Evolutionary conservation across 2,329 filamentous ascomycete species (phyloP).

Genomic region (Aspergillus costaricaensis): DNA sequence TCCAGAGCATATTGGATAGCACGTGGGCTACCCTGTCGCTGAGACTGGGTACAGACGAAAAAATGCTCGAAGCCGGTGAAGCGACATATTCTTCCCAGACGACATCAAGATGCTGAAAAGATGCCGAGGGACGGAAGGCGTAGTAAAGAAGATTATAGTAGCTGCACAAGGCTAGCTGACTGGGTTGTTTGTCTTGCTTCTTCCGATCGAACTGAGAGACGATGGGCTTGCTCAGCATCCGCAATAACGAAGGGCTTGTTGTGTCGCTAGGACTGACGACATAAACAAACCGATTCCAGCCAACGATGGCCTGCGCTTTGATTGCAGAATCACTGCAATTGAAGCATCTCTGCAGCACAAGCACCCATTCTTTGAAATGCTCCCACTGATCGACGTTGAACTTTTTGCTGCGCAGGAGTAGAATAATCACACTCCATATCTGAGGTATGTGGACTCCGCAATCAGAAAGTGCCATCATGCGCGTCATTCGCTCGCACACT

Average conservation of each 20-base stretch:
- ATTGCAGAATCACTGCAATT: slow-evolving; percentile 73
- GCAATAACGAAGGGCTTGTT: slow-evolving; percentile 57
- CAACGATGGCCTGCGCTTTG: slow-evolving; percentile 75
- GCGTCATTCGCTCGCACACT: slow-evolving; percentile 66
- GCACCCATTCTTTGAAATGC: slow-evolving; percentile 72
- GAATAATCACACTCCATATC: slow-evolving; percentile 81
- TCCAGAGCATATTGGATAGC: slow-evolving; percentile 67
- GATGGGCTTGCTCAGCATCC: slow-evolving; percentile 69
- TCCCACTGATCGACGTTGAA: slow-evolving; percentile 67
- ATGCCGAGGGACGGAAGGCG: slow-evolving; percentile 69
- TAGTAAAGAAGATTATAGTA: slow-evolving; percentile 85
- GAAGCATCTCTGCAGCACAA: slow-evolving; percentile 78
- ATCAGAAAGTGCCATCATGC: slow-evolving; percentile 64
- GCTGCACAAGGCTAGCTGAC: slow-evolving; percentile 66
- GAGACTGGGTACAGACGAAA: slow-evolving; percentile 53
- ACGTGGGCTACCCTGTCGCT: slow-evolving; percentile 66
- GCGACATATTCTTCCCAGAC: slow-evolving; percentile 78
- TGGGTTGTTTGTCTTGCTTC: slow-evolving; percentile 54
- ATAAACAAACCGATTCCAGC: slow-evolving; percentile 84
- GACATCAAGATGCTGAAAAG: slow-evolving; percentile 66
- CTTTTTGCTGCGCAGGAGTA: slow-evolving; percentile 69
- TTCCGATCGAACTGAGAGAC: slow-evolving; percentile 68
- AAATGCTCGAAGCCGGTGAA: slow-evolving; percentile 62
- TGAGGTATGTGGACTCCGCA: slow-evolving; percentile 72
- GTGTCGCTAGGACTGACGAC: slow-evolving; percentile 66